A percentile compares a stretch with the other conserved stretches of the same genome.
phyloP scores from a whole-genome alignment of 495 filamentous ascomycete species.

The Neurospora sp. region DNA sequence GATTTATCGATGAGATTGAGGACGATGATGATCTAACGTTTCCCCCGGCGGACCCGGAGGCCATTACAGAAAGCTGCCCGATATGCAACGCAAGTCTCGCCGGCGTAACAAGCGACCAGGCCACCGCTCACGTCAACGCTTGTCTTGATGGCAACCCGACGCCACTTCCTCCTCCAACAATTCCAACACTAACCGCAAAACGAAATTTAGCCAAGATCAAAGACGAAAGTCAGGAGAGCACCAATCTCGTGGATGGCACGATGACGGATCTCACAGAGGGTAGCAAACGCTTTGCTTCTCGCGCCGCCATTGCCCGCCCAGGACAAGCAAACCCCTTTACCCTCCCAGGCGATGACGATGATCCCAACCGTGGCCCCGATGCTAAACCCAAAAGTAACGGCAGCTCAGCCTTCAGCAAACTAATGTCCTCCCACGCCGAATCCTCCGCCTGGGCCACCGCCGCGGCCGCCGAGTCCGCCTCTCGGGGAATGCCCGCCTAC shows the following conservation, averaged over 20 bases:
- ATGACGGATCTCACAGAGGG: slow-evolving; percentile 27
- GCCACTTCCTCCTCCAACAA: slow-evolving; percentile 29
- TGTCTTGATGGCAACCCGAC: slow-evolving; percentile 77
- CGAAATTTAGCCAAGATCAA: neutral
- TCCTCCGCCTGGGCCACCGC: slow-evolving; percentile 83
- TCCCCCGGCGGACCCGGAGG: slow-evolving; percentile 1
- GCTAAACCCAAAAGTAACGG: neutral
- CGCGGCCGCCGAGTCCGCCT: slow-evolving; percentile 64
- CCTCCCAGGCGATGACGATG: slow-evolving; percentile 26
- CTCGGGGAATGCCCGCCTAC: slow-evolving; percentile 82
- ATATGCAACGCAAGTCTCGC: slow-evolving; percentile 58
- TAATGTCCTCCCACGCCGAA: slow-evolving; percentile 88
- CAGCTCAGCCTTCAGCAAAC: slow-evolving; percentile 72
- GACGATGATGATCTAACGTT: neutral
- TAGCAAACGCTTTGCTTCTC: slow-evolving; percentile 46
- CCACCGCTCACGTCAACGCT: slow-evolving; percentile 74
- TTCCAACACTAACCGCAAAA: neutral
- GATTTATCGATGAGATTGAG: neutral
- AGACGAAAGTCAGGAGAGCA: slow-evolving; percentile 4
- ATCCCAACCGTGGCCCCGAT: neutral
- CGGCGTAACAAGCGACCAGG: slow-evolving; percentile 48
- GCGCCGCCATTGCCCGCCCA: slow-evolving; percentile 60
- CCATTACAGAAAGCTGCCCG: slow-evolving; percentile 50
- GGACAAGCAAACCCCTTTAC: slow-evolving; percentile 67
- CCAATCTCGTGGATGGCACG: slow-evolving; percentile 6